phyloP scores from a whole-genome alignment of 345 rosid species.

The Orychophragmus violaceus region DNA sequence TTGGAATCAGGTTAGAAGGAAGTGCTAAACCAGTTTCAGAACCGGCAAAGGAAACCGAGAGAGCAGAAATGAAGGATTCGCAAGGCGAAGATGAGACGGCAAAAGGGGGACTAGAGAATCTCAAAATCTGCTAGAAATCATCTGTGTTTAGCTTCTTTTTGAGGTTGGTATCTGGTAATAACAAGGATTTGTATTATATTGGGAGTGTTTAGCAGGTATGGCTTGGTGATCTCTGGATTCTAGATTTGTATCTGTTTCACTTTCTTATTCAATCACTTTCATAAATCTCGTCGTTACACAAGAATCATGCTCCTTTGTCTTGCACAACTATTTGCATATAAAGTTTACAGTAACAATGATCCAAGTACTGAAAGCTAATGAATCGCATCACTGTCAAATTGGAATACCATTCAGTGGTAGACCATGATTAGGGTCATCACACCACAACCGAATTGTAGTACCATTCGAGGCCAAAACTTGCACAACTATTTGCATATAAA shows the following conservation, averaged over 20 bases:
- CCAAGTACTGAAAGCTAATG: too few species aligned
- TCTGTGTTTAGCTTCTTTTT: neutral
- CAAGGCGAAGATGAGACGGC: conserved; percentile 36
- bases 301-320: neutral
- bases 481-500: too few species aligned
- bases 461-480: too few species aligned
- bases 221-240: conserved; percentile 11
- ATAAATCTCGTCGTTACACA: too few species aligned
- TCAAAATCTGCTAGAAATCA: conserved; percentile 41
- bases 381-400: too few species aligned
- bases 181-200: conserved; percentile 27
- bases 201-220: conserved; percentile 17
- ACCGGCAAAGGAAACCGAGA: conserved; percentile 29
- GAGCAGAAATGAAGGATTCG: conserved; percentile 1
- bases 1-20: conserved; percentile 5
- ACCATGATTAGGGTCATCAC: too few species aligned
- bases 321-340: neutral
- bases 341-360: neutral
- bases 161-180: conserved; percentile 26
- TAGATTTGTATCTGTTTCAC: conserved; percentile 23
- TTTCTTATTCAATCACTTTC: conserved; percentile 7
- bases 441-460: too few species aligned
- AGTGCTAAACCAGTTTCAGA: neutral
- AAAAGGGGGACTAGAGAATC: conserved; percentile 42
- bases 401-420: too few species aligned